These are phyloP conservation scores for Lablab purpureus DNA, from an alignment of 306 rosid species.

Conservation along the genomic window DNA sequence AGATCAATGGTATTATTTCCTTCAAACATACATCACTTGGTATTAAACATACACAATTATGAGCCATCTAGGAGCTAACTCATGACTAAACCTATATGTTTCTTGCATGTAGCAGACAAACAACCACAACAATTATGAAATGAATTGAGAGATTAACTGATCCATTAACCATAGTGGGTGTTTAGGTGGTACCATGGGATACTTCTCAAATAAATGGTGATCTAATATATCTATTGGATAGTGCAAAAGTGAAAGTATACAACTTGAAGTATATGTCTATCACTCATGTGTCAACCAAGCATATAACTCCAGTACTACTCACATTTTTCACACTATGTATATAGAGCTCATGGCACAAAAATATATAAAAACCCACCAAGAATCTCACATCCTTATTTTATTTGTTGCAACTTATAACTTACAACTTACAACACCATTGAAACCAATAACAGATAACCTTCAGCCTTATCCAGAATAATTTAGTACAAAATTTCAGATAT, in stretches of 20 bases:
- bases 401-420: no score
- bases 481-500: constrained; percentile 11
- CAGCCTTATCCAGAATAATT: constrained; percentile 44
- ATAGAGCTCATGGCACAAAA: no score
- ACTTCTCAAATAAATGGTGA: not conserved
- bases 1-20: not conserved
- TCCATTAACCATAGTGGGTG: not conserved
- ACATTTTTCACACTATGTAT: no score
- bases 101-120: not conserved
- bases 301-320: no score
- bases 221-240: not conserved
- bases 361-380: no score
- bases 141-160: not conserved
- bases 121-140: not conserved
- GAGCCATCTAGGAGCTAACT: not conserved
- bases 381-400: no score
- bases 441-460: no score
- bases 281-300: no score
- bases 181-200: not conserved
- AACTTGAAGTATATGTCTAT: no score
- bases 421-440: no score
- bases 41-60: not conserved
- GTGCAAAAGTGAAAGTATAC: no score
- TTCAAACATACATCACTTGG: not conserved
- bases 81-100: not conserved